phyloP scores from a whole-genome alignment of 257 asterid genomes.

The Solanum chiquidenum region DNA sequence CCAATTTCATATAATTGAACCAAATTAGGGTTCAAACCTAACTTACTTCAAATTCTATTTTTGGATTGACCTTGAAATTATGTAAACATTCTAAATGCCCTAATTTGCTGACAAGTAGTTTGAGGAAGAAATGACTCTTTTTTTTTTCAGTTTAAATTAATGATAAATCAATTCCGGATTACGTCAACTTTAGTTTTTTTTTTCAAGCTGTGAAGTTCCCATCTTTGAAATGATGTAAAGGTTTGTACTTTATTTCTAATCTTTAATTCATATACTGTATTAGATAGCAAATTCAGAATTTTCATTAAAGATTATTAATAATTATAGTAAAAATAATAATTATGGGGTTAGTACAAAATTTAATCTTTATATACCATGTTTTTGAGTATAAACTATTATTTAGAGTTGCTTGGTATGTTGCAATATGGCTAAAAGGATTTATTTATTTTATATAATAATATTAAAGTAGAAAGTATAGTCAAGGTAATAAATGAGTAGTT shows the following conservation, averaged over 20 bases:
- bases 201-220: background rate
- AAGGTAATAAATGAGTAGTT: background rate
- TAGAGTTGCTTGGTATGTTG: background rate
- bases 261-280: background rate
- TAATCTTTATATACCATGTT: no score
- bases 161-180: background rate
- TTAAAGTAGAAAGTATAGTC: background rate
- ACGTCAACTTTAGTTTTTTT: background rate
- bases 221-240: background rate
- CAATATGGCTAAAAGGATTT: background rate
- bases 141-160: background rate
- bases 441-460: no score
- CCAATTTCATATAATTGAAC: background rate
- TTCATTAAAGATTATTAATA: no score
- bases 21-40: background rate
- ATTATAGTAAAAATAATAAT: no score
- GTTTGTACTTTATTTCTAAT: background rate
- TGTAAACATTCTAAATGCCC: background rate
- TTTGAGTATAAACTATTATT: no score
- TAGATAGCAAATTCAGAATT: fast-evolving
- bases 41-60: background rate
- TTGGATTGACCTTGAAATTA: no score
- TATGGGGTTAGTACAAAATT: no score
- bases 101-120: background rate
- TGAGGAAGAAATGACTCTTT: background rate